Evolutionary conservation across 306 rosid species (phyloP).

Genomic region (Datisca glomerata): DNA sequence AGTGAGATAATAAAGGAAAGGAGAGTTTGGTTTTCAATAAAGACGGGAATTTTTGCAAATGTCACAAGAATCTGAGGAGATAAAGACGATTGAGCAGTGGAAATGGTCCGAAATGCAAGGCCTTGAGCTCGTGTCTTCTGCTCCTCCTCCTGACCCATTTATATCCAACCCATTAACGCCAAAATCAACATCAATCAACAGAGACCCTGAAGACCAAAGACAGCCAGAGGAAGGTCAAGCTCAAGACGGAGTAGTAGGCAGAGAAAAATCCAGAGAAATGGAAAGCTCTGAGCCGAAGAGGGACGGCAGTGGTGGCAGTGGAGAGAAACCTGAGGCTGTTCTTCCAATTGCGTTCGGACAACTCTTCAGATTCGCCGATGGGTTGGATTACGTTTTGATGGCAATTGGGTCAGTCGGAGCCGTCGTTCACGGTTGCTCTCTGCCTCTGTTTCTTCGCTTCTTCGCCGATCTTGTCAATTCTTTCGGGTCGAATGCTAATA

Average conservation of each 20-base stretch:
- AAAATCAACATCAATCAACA: neutral
- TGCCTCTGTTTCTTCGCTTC: constrained; percentile 88
- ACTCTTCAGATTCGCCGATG: constrained; percentile 88
- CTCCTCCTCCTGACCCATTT: constrained; percentile 26
- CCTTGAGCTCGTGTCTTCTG: constrained; percentile 49
- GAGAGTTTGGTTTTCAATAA: constrained; percentile 28
- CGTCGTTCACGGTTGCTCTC: constrained; percentile 80
- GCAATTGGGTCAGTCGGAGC: constrained; percentile 83
- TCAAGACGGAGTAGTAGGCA: constrained; percentile 10
- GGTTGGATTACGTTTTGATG: constrained; percentile 75
- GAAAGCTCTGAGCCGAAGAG: constrained; percentile 30
- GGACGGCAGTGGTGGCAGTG: constrained; percentile 19
- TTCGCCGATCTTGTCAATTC: constrained; percentile 98
- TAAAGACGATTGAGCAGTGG: constrained; percentile 83
- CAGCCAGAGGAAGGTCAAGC: constrained; percentile 8
- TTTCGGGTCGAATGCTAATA: constrained; percentile 76
- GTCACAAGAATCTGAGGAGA: constrained; percentile 86
- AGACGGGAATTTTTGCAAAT: constrained; percentile 52
- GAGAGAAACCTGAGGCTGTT: constrained; percentile 44
- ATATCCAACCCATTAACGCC: constrained; percentile 19
- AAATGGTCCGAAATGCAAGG: constrained; percentile 99
- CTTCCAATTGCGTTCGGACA: constrained; percentile 47
- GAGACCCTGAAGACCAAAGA: constrained; percentile 3
- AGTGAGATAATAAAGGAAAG: constrained; percentile 27
- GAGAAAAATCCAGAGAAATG: constrained; percentile 23